phyloP scores from a whole-genome alignment of 805 yeast species.

The Millerago galiae region DNA sequence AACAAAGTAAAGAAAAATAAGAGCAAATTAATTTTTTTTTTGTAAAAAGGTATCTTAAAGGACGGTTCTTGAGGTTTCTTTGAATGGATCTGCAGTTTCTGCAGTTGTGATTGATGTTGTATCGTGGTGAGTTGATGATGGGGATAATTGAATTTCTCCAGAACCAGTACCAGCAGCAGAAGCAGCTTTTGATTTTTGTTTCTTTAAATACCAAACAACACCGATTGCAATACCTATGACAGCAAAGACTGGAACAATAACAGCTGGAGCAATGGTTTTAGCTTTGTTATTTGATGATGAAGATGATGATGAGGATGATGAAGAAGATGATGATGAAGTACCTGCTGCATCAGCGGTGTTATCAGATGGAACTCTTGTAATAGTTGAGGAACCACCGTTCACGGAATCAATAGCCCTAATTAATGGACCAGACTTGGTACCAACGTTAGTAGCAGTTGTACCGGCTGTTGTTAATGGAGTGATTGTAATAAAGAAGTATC shows the following conservation, averaged over 20 bases:
- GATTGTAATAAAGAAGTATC: constrained; percentile 33
- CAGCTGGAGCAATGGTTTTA: constrained; percentile 35
- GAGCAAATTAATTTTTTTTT: background rate
- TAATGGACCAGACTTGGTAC: constrained; percentile 35
- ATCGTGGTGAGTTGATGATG: constrained; percentile 17
- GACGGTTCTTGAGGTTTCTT: constrained; percentile 24
- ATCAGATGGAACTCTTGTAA: constrained; percentile 36
- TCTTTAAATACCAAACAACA: constrained; percentile 28
- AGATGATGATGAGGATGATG: constrained; percentile 10
- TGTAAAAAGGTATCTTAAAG: constrained; percentile 7
- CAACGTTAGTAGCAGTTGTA: constrained; percentile 31
- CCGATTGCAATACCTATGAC: constrained; percentile 24
- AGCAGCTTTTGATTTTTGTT: constrained; percentile 16
- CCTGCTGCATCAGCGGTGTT: constrained; percentile 15
- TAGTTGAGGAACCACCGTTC: constrained; percentile 26
- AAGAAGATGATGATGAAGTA: background rate
- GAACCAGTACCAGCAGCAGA: background rate
- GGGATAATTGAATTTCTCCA: constrained; percentile 21
- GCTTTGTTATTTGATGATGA: constrained; percentile 19
- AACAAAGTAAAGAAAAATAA: background rate
- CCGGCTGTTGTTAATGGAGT: constrained; percentile 31
- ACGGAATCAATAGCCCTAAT: constrained; percentile 29
- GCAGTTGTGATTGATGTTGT: constrained; percentile 18
- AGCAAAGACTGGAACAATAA: constrained; percentile 35
- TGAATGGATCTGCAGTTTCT: constrained; percentile 24